Evolutionary conservation across 2,329 filamentous ascomycete genomes (phyloP), one percentile per base, ranked within the genome.

Genomic region (Aaosphaeria arxii): DNA sequence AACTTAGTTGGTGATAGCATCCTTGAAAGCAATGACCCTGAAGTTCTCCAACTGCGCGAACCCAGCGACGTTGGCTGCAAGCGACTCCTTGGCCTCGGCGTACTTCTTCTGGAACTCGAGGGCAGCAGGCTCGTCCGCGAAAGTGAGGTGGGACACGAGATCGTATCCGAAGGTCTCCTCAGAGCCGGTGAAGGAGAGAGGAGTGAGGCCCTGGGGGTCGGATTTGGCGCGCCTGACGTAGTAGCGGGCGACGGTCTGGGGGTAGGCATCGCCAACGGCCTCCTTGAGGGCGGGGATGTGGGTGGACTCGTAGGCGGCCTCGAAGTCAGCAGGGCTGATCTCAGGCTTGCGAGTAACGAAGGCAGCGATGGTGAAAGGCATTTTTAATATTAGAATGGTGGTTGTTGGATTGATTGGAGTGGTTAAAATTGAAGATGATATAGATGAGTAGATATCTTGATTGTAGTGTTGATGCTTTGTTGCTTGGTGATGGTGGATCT

Each of bases 281-380:
- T 45, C 42, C 24, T 49, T 46, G 17, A 53, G 42, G 42, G 44
- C 29, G 6, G 41, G 38, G 5, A 53, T 24, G 35, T 53, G 50
- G 5, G 30, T 45, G 7, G 28, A 30, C 11, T 53, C 50, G 40
- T 53, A 53, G 28, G 38, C 31, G 32, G 39, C 11, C 29, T 45
- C 31, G 45, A 53, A 53, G 4, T 47, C 45, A 17, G 28, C 31
- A 11, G 48, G 47, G 30, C 44, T 42, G 35, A 50, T 29, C 4
- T 46, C 35, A 13, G 47, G 45, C 30, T 46, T 43, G 45, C 50
- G 50, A 32, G 48, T 50, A 11, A 48, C 42, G 48, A 53, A 50
- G 24, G 50, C 44, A 29, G 45, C 50, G 45, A 53, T 39, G 11
- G 48, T 50, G 50, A 49, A 52, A 47, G 50, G 41, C 50, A 52